Percentiles rank a stretch among this genome's conserved stretches.
Conservation (phyloP, 106 monocot species). For the Acorus gramineus region DNA sequence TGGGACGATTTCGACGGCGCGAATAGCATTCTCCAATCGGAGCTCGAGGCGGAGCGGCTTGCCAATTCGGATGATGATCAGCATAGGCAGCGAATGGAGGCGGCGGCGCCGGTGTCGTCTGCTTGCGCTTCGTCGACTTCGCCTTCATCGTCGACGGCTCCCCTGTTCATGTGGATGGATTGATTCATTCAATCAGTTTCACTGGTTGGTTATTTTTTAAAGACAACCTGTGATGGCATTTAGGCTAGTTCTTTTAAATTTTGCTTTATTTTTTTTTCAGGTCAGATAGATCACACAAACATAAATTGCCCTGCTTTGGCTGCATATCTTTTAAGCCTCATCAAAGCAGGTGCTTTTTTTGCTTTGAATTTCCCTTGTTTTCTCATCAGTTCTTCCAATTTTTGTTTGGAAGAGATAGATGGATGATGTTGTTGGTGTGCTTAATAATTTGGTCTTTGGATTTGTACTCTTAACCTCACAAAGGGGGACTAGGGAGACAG, state of each 20-base stretch:
- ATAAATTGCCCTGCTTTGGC: conserved; percentile 11
- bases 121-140: too few species aligned
- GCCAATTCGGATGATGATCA: too few species aligned
- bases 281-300: background rate
- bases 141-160: too few species aligned
- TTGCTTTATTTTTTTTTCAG: conserved; percentile 1
- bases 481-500: conserved; percentile 12
- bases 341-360: background rate
- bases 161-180: too few species aligned
- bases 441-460: background rate
- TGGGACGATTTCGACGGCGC: conserved; percentile 84
- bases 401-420: background rate
- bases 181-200: too few species aligned
- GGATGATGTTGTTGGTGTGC: background rate
- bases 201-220: too few species aligned
- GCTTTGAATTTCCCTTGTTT: background rate
- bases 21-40: conserved; percentile 54
- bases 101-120: too few species aligned
- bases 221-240: too few species aligned
- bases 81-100: too few species aligned
- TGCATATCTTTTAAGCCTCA: conserved; percentile 23
- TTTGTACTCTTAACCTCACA: background rate
- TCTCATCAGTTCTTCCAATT: background rate
- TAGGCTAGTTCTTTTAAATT: too few species aligned
- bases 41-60: conserved; percentile 2